Evolutionary conservation across 2,329 filamentous ascomycete species (phyloP), one percentile per base, ranked within the genome.

Genomic region (Fusarium chuoi): DNA sequence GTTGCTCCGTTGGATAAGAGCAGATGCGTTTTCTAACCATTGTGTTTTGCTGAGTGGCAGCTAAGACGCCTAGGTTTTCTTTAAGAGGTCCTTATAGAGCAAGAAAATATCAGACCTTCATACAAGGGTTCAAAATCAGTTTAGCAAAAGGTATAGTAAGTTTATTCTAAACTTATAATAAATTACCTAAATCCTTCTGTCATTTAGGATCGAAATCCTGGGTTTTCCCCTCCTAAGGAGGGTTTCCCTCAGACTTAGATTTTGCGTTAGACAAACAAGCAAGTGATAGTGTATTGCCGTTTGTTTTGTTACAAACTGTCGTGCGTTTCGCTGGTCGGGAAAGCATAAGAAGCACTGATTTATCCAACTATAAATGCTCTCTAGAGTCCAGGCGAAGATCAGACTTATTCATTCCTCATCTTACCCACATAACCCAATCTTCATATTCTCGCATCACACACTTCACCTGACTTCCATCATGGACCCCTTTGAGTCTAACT

Each of bases 151-250:
- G 13, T 15, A n/a, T 22, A 22, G 2, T 5, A 8, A 39, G 7
- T 7, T 0, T 13, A 2, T 3, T 12, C 1, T 13, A 22, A 13
- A 22, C 1, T 39, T 20, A 22, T 14, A 22, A 1, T 6, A 41
- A n/a, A 7, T 15, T 41, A n/a, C 22, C 22, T 10, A n/a, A 15
- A 1, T 41, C 5, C 1, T 41, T 41, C 15, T 41, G 5, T 15
- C 2, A 1, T 3, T n/a, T 41, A n/a, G 1, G 5, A n/a, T n/a
- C 2, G 13, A 41, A 3, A 1, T 9, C 13, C 39, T 41, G 22
- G 0, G 13, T n/a, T n/a, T 15, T 30, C 8, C 22, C 6, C 17
- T 9, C 9, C 17, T 38, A 26, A 26, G 24, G 24, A 26, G 5
- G 42, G 20, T 41, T 22, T 20, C 7, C 20, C 10, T 4, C 15